phyloP scores from a whole-genome alignment of 2,329 filamentous ascomycete species.

The Pseudogymnoascus sp. region DNA sequence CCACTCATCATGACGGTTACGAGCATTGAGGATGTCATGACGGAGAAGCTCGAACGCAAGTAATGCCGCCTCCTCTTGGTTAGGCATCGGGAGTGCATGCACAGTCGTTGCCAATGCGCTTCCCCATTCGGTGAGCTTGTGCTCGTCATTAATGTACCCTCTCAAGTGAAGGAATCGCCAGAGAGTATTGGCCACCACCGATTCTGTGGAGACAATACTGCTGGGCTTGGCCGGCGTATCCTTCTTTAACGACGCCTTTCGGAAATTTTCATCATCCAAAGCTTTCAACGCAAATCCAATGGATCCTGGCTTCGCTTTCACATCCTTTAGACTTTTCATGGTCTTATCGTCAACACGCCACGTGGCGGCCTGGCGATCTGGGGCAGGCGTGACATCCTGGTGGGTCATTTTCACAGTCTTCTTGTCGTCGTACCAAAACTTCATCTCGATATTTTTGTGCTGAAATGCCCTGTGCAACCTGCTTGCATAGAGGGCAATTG shows the following conservation, averaged over 20 bases:
- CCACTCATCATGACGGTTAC: conserved; percentile 47
- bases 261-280: conserved; percentile 61
- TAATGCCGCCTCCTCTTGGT: conserved; percentile 67
- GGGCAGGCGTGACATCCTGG: conserved; percentile 40
- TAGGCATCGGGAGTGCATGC: conserved; percentile 45
- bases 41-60: conserved; percentile 79
- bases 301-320: conserved; percentile 36
- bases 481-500: conserved; percentile 69
- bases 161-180: conserved; percentile 88
- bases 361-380: conserved; percentile 39
- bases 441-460: conserved; percentile 67
- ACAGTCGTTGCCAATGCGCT: conserved; percentile 66
- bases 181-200: conserved; percentile 63
- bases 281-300: conserved; percentile 56
- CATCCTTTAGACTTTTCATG: conserved; percentile 33
- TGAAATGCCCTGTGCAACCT: conserved; percentile 77
- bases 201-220: conserved; percentile 52
- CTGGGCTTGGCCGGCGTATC: conserved; percentile 32
- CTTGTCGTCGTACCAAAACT: conserved; percentile 74
- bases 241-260: conserved; percentile 56
- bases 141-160: conserved; percentile 70
- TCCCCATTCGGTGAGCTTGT: conserved; percentile 78
- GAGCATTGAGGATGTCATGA: conserved; percentile 67
- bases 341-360: conserved; percentile 67
- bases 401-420: conserved; percentile 62